Evolutionary conservation across 768 basidiomycete species (phyloP).

Genomic region (Dioszegia aurantiaca): DNA sequence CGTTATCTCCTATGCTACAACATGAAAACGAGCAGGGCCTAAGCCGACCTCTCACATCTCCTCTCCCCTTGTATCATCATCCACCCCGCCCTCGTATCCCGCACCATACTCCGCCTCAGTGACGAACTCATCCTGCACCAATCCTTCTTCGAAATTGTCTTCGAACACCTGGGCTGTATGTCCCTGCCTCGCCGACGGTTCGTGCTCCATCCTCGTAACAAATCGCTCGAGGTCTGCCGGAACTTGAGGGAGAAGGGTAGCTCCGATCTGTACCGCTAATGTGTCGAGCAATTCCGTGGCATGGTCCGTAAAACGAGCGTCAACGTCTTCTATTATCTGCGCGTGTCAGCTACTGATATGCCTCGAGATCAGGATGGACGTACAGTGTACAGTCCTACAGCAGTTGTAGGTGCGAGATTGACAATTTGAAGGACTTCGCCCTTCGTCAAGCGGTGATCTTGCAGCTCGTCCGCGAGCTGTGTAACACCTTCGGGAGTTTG

Average conservation of each 20-base stretch:
- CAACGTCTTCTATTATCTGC: slow-evolving; percentile 90
- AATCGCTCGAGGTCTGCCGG: neutral
- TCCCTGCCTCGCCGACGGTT: slow-evolving; percentile 1
- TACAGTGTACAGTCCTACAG: slow-evolving; percentile 86
- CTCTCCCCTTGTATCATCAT: slow-evolving; percentile 45
- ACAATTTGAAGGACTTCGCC: slow-evolving; percentile 87
- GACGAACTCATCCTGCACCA: slow-evolving; percentile 38
- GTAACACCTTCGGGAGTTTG: slow-evolving; percentile 68
- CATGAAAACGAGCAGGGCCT: neutral
- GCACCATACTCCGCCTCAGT: slow-evolving; percentile 42
- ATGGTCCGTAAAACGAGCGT: slow-evolving; percentile 70
- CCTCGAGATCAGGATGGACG: slow-evolving; percentile 39
- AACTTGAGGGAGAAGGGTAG: slow-evolving; percentile 18
- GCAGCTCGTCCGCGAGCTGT: slow-evolving; percentile 65
- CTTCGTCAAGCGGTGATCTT: slow-evolving; percentile 73
- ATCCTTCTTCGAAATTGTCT: slow-evolving; percentile 21
- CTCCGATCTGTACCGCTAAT: slow-evolving; percentile 54
- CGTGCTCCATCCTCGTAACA: slow-evolving; percentile 21
- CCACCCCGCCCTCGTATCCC: slow-evolving; percentile 43
- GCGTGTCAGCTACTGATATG: neutral
- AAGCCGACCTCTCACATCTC: slow-evolving; percentile 10
- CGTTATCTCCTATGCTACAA: neutral
- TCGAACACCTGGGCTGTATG: slow-evolving; percentile 10
- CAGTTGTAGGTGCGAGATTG: slow-evolving; percentile 77
- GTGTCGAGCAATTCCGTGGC: slow-evolving; percentile 66